Conservation (phyloP, 176 grass and related monocot species). For the Eleusine indica region DNA sequence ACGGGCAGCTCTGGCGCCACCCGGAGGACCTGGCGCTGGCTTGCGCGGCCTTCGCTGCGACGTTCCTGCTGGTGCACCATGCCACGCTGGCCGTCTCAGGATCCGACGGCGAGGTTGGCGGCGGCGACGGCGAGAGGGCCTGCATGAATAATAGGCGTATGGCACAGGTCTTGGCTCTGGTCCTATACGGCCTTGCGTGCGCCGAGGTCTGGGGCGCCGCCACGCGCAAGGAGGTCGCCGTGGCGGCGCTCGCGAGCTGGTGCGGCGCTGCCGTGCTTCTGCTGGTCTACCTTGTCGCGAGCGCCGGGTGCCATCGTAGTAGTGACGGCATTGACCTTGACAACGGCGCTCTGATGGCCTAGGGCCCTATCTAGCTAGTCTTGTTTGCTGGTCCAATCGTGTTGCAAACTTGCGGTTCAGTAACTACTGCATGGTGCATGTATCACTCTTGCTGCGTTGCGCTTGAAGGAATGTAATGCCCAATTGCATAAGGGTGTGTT, state of each 20-base stretch:
- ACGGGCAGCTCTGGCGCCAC: constrained; percentile 12
- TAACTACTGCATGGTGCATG: not conserved
- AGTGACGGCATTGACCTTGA: not conserved
- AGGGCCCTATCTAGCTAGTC: not conserved
- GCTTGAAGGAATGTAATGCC: no score
- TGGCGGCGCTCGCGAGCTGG: constrained; percentile 32
- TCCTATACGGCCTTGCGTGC: constrained; percentile 31
- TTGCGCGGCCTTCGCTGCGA: constrained; percentile 7
- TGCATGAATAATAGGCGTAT: not conserved
- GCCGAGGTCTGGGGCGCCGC: not conserved
- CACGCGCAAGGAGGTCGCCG: constrained; percentile 22
- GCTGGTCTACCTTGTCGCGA: not conserved
- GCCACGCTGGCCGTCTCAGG: not conserved
- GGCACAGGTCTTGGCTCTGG: constrained; percentile 20
- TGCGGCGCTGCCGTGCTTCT: constrained; percentile 23
- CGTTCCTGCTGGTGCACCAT: constrained; percentile 31
- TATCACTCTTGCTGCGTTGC: not conserved
- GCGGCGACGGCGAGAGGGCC: not conserved
- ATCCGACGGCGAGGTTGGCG: not conserved
- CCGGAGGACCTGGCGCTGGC: constrained; percentile 35
- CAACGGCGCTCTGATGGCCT: not conserved
- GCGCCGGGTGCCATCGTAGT: not conserved
- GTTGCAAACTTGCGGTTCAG: not conserved
- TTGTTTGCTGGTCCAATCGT: no score
- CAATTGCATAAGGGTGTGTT: no score